Evolutionary conservation across 441 rosid species (phyloP).

Genomic region (Viola pubescens): DNA sequence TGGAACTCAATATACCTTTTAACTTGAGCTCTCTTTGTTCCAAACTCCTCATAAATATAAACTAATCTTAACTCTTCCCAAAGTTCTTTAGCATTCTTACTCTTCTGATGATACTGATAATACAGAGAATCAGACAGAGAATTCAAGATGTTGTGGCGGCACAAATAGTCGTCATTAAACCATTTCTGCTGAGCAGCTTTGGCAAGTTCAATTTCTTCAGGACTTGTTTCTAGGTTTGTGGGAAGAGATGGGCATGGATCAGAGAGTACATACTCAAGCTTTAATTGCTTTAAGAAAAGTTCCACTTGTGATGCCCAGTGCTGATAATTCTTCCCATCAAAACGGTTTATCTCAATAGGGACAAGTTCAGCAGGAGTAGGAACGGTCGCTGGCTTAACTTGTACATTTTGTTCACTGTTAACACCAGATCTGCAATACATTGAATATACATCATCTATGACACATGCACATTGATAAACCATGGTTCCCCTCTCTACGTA

Average conservation of each 20-base stretch:
- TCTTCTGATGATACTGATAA: conserved; percentile 42
- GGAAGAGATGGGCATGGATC: conserved; percentile 43
- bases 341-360: conserved; percentile 43
- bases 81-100: conserved; percentile 54
- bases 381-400: conserved; percentile 21
- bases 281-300: conserved; percentile 55
- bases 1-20: conserved; percentile 69
- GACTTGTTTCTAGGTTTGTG: conserved; percentile 22
- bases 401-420: conserved; percentile 25
- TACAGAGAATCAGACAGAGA: conserved; percentile 61
- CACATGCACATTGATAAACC: too few relatives aligned
- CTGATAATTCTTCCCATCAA: conserved; percentile 66
- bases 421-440: conserved; percentile 31
- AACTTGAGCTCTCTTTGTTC: conserved; percentile 56
- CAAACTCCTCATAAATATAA: conserved; percentile 54
- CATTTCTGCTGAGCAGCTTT: conserved; percentile 43
- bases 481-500: too few relatives aligned
- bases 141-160: conserved; percentile 54
- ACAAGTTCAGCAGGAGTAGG: conserved; percentile 24
- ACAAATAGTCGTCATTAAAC: conserved; percentile 58
- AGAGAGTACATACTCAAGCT: conserved; percentile 50
- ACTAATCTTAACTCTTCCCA: conserved; percentile 72
- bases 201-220: conserved; percentile 24
- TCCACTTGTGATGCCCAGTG: conserved; percentile 61
- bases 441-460: background rate